phyloP scores from a whole-genome alignment of 2,329 filamentous ascomycete species.

The Alternaria brassicicola region DNA sequence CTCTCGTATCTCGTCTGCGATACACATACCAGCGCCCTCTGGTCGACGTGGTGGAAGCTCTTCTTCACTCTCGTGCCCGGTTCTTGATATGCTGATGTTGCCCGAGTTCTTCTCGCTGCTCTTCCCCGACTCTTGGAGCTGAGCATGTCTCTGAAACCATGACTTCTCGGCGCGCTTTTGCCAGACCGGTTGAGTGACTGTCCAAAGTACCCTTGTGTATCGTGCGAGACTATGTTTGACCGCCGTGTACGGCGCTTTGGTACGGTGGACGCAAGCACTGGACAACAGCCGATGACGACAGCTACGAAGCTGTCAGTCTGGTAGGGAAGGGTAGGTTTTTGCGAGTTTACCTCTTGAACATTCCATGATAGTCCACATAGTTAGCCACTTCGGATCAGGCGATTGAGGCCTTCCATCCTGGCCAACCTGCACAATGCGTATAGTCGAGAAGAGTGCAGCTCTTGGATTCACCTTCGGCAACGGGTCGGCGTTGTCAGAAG shows the following conservation, averaged over 20 bases:
- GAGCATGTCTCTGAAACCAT: slow-evolving; percentile 14
- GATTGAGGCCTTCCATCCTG: slow-evolving; percentile 31
- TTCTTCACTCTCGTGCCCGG: slow-evolving; percentile 15
- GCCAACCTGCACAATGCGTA: slow-evolving; percentile 44
- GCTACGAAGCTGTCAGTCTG: slow-evolving; percentile 16
- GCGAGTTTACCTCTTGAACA: slow-evolving; percentile 39
- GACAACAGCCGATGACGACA: slow-evolving; percentile 36
- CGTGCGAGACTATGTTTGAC: slow-evolving; percentile 6
- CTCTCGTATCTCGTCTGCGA: slow-evolving; percentile 10
- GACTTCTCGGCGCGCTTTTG: neutral
- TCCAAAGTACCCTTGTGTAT: slow-evolving; percentile 21
- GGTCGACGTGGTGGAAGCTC: slow-evolving; percentile 15
- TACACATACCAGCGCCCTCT: slow-evolving; percentile 4
- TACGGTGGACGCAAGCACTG: slow-evolving; percentile 22
- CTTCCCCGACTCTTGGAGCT: slow-evolving; percentile 11
- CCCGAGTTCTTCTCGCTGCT: slow-evolving; percentile 5
- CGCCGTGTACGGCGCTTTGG: slow-evolving; percentile 9
- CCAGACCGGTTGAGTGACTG: slow-evolving; percentile 12
- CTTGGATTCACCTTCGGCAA: slow-evolving; percentile 20
- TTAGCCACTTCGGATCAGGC: slow-evolving; percentile 46
- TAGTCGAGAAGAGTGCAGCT: slow-evolving; percentile 26
- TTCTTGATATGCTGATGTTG: slow-evolving; percentile 6
- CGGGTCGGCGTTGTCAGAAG: slow-evolving; percentile 19
- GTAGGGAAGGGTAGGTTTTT: neutral
- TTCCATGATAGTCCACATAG: slow-evolving; percentile 48